These are phyloP conservation scores for Trichoderma atrobrunneum DNA, from an alignment of 2,329 filamentous ascomycete species.

Conservation along the genomic window DNA sequence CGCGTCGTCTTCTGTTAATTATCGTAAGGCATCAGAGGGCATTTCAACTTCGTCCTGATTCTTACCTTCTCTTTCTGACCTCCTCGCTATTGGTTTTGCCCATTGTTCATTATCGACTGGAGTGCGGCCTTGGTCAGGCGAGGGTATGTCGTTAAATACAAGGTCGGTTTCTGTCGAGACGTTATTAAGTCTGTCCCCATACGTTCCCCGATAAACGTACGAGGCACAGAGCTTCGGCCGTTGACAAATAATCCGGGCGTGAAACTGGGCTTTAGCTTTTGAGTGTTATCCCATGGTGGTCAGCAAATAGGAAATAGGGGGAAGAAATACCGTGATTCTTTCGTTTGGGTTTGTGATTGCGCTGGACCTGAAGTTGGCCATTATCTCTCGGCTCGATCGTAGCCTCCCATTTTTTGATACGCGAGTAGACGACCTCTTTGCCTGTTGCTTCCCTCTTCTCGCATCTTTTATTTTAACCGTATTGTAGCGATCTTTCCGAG, in stretches of 20 bases:
- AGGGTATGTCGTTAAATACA: constrained; percentile 50
- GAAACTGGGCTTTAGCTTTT: constrained; percentile 35
- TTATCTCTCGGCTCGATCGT: constrained; percentile 45
- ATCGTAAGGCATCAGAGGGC: constrained; percentile 26
- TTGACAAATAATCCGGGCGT: constrained; percentile 36
- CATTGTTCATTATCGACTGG: not conserved
- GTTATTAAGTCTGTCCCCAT: constrained; percentile 20
- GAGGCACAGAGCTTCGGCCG: constrained; percentile 27
- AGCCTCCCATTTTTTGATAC: constrained; percentile 29
- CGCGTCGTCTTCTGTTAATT: not conserved
- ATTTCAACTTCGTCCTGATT: constrained; percentile 38
- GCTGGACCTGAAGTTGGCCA: constrained; percentile 54
- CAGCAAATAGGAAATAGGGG: not conserved
- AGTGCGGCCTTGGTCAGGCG: constrained; percentile 29
- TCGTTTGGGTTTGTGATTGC: constrained; percentile 46
- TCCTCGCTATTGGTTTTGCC: constrained; percentile 22
- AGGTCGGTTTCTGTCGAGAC: constrained; percentile 47
- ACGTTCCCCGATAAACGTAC: not conserved
- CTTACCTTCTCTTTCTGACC: constrained; percentile 32
- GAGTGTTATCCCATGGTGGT: not conserved
- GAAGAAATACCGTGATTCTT: constrained; percentile 32
- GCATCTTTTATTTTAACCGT: constrained; percentile 1
- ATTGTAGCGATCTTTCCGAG: constrained; percentile 23
- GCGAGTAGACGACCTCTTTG: not conserved
- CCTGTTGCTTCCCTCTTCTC: not conserved